phyloP scores from a whole-genome alignment of 257 asterid genomes.

The Solanum medicagineum region DNA sequence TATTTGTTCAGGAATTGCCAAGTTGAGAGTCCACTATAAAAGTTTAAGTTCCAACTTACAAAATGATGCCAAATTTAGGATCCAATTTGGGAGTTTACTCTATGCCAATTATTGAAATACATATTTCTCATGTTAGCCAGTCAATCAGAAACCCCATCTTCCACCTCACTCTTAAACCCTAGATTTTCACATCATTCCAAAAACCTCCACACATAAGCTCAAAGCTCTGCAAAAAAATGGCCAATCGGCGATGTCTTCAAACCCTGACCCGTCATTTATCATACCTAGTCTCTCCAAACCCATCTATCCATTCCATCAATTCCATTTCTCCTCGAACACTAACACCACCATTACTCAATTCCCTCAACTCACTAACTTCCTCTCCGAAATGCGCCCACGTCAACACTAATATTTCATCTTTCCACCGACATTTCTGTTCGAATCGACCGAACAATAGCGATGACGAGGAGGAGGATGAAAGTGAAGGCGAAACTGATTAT shows the following conservation, averaged over 20 bases:
- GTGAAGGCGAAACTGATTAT: slow-evolving; percentile 1
- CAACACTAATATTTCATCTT: not conserved
- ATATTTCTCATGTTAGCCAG: too few species aligned
- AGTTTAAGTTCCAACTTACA: too few species aligned
- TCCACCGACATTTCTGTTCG: slow-evolving; percentile 3
- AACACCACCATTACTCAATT: slow-evolving; percentile 9
- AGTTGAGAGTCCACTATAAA: too few species aligned
- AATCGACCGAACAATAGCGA: not conserved
- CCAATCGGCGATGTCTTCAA: slow-evolving; percentile 54
- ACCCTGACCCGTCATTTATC: slow-evolving; percentile 15
- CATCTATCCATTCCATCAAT: slow-evolving; percentile 11
- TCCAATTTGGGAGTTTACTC: too few species aligned
- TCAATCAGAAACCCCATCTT: not conserved
- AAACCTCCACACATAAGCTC: not conserved
- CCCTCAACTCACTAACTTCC: slow-evolving; percentile 2
- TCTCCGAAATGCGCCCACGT: not conserved
- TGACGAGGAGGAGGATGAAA: not conserved
- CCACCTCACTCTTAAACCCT: not conserved
- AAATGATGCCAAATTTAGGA: too few species aligned
- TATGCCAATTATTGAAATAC: too few species aligned
- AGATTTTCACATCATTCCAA: not conserved
- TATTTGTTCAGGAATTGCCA: too few species aligned
- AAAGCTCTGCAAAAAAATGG: slow-evolving; percentile 29
- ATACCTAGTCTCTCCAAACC: not conserved
- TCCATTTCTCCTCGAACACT: slow-evolving; percentile 19